Base-by-base conservation (phyloP, 2,329 filamentous ascomycete genomes). In the Diplodia mutila region DNA sequence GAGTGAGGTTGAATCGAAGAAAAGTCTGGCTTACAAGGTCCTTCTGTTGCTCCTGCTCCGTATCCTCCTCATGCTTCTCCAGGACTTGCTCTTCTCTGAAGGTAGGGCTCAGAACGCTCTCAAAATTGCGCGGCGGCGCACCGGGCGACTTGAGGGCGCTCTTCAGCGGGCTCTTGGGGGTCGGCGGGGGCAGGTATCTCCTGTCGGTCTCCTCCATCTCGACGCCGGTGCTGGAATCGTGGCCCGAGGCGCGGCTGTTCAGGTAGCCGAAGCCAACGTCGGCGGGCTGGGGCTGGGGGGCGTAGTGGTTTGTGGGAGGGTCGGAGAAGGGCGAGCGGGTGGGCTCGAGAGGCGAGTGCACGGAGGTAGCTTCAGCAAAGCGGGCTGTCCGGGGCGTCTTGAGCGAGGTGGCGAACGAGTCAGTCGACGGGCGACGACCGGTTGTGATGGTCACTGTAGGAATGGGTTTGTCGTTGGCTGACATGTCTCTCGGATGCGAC, bases 231-330 rank as follows among this genome's bases (percentile, higher is more conserved):
- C 32, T 37, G 21, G 67, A 67, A 11, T 61, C 55, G 59, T 63
- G 57, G 34, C 57, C 54, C 5, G 67, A 68, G 18, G 81, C 77
- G 70, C 84, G 81, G 72, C 85, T 85, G 73, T 87, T 85, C 76
- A 97, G 91, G 82, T 97, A 97, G 78, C 94, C 93, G 79, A 98
- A 97, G 72, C 94, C 94, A 71, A 97, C 87, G 81, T 97, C 93
- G 68, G 90, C 91, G 37, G 94, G 91, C 76, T 93, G 90, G 65
- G 89, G 82, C 77, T 91, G 86, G 65, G 86, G 83, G 72, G 84
- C 81, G 77, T 87, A 82, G 76, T 85, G 80, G 73, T 83, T 83
- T 52, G 85, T 84, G 51, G 87, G 85, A 57, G 85, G 84, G 70
- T 89, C 85, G 73, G 84, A 29, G 73, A 91, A 91, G 9, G 88